These are phyloP conservation scores for Luffa acutangula DNA, from an alignment of 306 rosid species.

Conservation along the genomic window DNA sequence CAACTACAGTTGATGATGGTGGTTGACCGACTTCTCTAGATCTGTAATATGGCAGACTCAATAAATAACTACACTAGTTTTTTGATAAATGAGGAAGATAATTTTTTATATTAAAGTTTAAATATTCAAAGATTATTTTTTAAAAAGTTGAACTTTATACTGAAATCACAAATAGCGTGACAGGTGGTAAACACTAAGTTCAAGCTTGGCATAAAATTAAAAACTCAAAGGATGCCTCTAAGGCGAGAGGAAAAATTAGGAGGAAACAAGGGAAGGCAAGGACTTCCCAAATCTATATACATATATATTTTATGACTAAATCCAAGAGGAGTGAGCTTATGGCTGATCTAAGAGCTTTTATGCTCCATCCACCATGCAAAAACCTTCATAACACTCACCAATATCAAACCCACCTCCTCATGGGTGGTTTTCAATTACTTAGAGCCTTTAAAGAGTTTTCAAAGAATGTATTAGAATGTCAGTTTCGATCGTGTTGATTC, in stretches of 20 bases:
- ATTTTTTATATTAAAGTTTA: too few species aligned
- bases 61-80: not conserved
- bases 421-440: not conserved
- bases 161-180: not conserved
- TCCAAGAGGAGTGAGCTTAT: not conserved
- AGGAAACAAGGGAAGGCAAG: not conserved
- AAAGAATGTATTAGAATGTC: not conserved
- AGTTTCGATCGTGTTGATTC: too few species aligned
- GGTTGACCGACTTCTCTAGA: slow-evolving; percentile 31
- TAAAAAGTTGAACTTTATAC: not conserved
- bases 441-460: not conserved
- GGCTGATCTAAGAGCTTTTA: not conserved
- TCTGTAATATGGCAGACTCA: slow-evolving; percentile 26
- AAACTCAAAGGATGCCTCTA: not conserved
- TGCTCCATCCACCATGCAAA: not conserved
- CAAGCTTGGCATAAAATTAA: not conserved
- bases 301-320: not conserved
- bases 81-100: too few species aligned
- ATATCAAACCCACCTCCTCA: not conserved
- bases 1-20: slow-evolving; percentile 34
- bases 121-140: not conserved
- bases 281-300: not conserved
- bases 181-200: not conserved
- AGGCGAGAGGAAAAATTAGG: not conserved
- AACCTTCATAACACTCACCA: not conserved